Base-by-base conservation (phyloP, 495 filamentous ascomycete species). In the Hypoxylon cercidicola region DNA sequence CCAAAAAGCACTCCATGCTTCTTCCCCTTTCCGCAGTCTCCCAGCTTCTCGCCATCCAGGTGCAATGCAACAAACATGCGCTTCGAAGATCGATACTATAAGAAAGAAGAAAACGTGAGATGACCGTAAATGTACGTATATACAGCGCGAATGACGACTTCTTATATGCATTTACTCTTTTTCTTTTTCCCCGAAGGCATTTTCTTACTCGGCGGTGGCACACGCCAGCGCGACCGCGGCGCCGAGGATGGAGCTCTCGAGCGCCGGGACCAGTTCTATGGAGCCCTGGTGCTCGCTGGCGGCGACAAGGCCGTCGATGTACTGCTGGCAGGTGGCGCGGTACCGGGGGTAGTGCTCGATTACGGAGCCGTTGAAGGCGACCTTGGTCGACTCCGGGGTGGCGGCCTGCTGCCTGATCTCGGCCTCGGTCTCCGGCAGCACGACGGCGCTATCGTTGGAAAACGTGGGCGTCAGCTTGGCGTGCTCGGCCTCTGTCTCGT, bases 321-420 rank as follows among this genome's bases (percentile, higher is more conserved):
- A 83, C 5, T 48, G 53, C 70, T 90, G 85, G 55, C 82, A 81
- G 4, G 61, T 73, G 23, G 43, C 54, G 15, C 76, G 69, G 68
- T 89, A 90, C 16, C 69, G 72, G 0, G 88, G 88, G 68, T 89
- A 90, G 65, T 85, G 82, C 73, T 88, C 84, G 30, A 90, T 80
- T 30, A 90, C 88, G 21, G 80, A 82, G 44, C 88, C 88, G 66
- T 87, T 88, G 70, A 84, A 89, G 8, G 83, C 86, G 10, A 89
- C 83, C 11, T 82, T 79, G 2, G 78, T 79, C 20, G 39, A 41
- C 39, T 41, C 39, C 39, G 39, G 39, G 13, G 39, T 41, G 13
- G 39, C 39, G 15, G 39, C 39, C 56, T 70, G 39, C 30, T 73
- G 69, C 11, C 40, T 51, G 40, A 65, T 55, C 15, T 70, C 53